phyloP scores from a whole-genome alignment of 495 filamentous ascomycete genomes.

The Penicillium goetzii region DNA sequence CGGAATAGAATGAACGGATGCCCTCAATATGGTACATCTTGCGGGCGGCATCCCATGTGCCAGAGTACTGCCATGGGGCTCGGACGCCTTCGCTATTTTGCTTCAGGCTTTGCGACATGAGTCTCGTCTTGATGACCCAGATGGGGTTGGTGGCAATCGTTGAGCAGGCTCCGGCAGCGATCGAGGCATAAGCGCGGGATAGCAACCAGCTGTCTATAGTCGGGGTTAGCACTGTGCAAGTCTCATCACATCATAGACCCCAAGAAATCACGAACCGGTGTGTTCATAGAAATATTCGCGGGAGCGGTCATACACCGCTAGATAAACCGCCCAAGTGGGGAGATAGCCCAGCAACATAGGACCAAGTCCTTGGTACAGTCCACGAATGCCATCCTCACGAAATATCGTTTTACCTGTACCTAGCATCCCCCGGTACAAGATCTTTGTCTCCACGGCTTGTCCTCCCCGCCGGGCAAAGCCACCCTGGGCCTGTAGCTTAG shows the following conservation, averaged over 20 bases:
- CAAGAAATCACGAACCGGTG: constrained; percentile 56
- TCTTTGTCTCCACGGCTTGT: constrained; percentile 49
- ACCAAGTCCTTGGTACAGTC: constrained; percentile 90
- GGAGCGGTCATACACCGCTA: constrained; percentile 89
- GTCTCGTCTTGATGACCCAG: constrained; percentile 98
- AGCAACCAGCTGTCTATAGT: constrained; percentile 60
- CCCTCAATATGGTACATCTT: constrained; percentile 96
- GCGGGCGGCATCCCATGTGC: constrained; percentile 83
- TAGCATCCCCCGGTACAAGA: constrained; percentile 79
- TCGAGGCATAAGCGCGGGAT: constrained; percentile 71
- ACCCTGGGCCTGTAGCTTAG: constrained; percentile 94
- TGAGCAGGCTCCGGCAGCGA: constrained; percentile 87
- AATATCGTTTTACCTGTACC: constrained; percentile 86
- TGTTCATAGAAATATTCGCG: constrained; percentile 71
- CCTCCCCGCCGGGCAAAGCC: constrained; percentile 61
- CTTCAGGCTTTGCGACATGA: constrained; percentile 82
- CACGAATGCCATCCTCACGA: constrained; percentile 82
- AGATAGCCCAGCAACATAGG: constrained; percentile 95
- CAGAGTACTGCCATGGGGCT: constrained; percentile 86
- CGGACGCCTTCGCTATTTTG: constrained; percentile 56
- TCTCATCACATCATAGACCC: not conserved
- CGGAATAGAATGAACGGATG: constrained; percentile 89
- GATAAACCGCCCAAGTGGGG: constrained; percentile 97
- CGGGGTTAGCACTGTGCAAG: constrained; percentile 15
- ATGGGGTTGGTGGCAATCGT: constrained; percentile 98